These are phyloP conservation scores for Diutina ranongensis DNA, from an alignment of 1,139 yeast genomes.

Conservation along the genomic window DNA sequence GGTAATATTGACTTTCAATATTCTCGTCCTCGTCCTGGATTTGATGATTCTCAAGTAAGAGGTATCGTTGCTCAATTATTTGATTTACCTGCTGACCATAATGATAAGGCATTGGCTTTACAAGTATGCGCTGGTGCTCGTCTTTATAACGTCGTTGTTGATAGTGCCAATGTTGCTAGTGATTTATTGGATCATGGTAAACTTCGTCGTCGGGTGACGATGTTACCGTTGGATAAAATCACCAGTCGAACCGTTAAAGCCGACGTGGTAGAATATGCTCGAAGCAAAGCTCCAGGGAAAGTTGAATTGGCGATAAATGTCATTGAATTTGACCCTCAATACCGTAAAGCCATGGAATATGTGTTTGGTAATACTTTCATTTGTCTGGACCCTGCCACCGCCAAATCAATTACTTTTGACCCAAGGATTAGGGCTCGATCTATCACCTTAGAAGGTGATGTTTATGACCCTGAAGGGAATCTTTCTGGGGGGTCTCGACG, in stretches of 20 bases:
- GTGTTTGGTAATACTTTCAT: constrained; percentile 83
- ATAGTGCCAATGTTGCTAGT: constrained; percentile 74
- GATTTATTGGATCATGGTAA: constrained; percentile 70
- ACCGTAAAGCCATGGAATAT: constrained; percentile 76
- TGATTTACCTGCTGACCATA: constrained; percentile 43
- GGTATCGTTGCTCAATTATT: constrained; percentile 90
- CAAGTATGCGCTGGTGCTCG: constrained; percentile 95
- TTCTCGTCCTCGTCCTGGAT: constrained; percentile 49
- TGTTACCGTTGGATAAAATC: constrained; percentile 85
- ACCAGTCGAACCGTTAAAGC: constrained; percentile 40
- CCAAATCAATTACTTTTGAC: constrained; percentile 78
- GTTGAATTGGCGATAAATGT: constrained; percentile 82
- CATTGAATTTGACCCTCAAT: constrained; percentile 61
- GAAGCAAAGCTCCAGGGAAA: constrained; percentile 61
- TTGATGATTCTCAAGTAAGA: constrained; percentile 53
- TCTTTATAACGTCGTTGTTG: constrained; percentile 84
- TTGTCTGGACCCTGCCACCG: constrained; percentile 80
- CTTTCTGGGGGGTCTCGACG: constrained; percentile 89
- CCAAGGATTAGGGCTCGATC: constrained; percentile 71
- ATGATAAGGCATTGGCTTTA: constrained; percentile 65
- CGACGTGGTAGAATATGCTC: constrained; percentile 44
- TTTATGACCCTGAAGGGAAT: constrained; percentile 93
- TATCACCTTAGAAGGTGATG: constrained; percentile 90
- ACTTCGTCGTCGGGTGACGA: constrained; percentile 73
- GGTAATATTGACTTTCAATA: constrained; percentile 73